Evolutionary conservation across 2,329 filamentous ascomycete genomes (phyloP).

Genomic region (Exophiala dermatitidis): DNA sequence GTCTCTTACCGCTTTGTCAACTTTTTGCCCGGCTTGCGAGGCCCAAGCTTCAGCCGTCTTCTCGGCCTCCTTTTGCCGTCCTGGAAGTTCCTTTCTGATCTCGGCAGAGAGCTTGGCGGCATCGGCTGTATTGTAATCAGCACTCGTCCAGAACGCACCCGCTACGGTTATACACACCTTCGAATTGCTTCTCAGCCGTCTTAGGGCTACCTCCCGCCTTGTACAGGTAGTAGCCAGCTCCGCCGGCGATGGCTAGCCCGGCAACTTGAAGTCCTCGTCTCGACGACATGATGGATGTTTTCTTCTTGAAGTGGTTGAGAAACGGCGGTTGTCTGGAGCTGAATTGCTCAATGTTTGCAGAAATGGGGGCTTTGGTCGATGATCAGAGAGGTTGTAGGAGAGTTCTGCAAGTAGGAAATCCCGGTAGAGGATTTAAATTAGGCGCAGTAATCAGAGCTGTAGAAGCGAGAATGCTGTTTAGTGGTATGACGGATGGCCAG

Average conservation of each 20-base stretch:
- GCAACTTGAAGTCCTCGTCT: constrained; percentile 38
- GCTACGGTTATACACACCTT: constrained; percentile 56
- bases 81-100: constrained; percentile 59
- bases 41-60: constrained; percentile 58
- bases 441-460: not conserved
- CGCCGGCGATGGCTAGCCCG: constrained; percentile 58
- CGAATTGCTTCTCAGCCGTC: constrained; percentile 75
- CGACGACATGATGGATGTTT: constrained; percentile 22
- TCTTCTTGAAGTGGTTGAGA: constrained; percentile 18
- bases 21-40: constrained; percentile 54
- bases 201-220: constrained; percentile 71
- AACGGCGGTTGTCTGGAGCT: constrained; percentile 20
- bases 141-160: not conserved
- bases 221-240: constrained; percentile 86
- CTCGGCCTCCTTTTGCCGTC: constrained; percentile 55
- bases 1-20: constrained; percentile 61
- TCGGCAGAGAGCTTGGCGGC: constrained; percentile 61
- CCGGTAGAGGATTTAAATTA: not conserved
- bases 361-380: not conserved
- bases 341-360: constrained; percentile 23
- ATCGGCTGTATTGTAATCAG: constrained; percentile 55
- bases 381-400: not conserved
- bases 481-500: constrained; percentile 9
- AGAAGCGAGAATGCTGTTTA: not conserved
- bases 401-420: not conserved